phyloP scores from a whole-genome alignment of 768 basidiomycete species.

The Agaricus sinodeliciosus region DNA sequence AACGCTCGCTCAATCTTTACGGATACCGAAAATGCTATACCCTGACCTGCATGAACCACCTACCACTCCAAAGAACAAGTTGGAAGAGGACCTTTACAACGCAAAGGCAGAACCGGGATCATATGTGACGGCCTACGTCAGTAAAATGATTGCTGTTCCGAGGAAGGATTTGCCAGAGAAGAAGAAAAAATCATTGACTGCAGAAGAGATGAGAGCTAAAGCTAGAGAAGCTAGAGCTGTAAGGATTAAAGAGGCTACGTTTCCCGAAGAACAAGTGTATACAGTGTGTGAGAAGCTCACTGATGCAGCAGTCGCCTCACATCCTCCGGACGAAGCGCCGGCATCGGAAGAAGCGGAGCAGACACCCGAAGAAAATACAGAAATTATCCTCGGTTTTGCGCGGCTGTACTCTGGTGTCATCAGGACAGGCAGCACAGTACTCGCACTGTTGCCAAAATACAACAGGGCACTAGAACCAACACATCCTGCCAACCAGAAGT shows the following conservation, averaged over 20 bases:
- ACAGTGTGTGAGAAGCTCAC: constrained; percentile 9
- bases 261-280: constrained; percentile 10
- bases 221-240: constrained; percentile 49
- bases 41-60: constrained; percentile 62
- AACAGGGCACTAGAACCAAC: constrained; percentile 50
- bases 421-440: constrained; percentile 52
- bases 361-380: constrained; percentile 29
- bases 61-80: constrained; percentile 60
- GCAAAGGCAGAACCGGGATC: constrained; percentile 56
- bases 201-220: constrained; percentile 73
- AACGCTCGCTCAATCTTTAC: constrained; percentile 66
- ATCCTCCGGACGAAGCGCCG: constrained; percentile 3
- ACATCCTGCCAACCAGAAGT: constrained; percentile 62
- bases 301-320: constrained; percentile 13
- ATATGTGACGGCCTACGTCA: constrained; percentile 79
- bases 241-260: constrained; percentile 18
- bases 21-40: constrained; percentile 90
- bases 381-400: constrained; percentile 87
- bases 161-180: constrained; percentile 78
- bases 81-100: constrained; percentile 79
- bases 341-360: constrained; percentile 17
- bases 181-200: constrained; percentile 68
- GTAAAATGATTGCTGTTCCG: constrained; percentile 97
- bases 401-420: constrained; percentile 90
- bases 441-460: constrained; percentile 86